phyloP scores from a whole-genome alignment of 768 basidiomycete genomes.

The Strobilomyces confusus region DNA sequence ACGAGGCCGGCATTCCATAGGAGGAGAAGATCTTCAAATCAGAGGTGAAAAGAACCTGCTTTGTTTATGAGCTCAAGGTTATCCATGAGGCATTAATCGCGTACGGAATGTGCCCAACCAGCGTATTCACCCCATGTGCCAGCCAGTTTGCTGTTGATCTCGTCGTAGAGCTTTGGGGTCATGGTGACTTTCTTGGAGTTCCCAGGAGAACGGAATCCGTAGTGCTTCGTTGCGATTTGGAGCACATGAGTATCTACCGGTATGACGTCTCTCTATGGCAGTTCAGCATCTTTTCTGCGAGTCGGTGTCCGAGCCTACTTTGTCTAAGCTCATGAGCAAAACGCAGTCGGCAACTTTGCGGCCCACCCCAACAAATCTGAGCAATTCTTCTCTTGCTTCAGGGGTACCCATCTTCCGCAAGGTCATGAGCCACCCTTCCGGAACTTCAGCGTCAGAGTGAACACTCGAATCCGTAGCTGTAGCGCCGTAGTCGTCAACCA shows the following conservation, averaged over 20 bases:
- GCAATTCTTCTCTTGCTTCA: conserved; percentile 67
- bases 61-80: background rate
- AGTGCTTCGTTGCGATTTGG: conserved; percentile 81
- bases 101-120: conserved; percentile 87
- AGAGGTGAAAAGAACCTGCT: conserved; percentile 69
- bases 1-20: conserved; percentile 43
- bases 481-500: conserved; percentile 51
- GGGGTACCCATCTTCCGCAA: conserved; percentile 48
- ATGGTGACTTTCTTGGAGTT: conserved; percentile 50
- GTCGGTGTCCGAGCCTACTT: conserved; percentile 44
- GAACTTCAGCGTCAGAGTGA: conserved; percentile 34
- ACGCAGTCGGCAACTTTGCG: conserved; percentile 97
- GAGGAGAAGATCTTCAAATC: conserved; percentile 66
- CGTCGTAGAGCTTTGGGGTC: conserved; percentile 74
- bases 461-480: background rate
- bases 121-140: conserved; percentile 79
- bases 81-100: conserved; percentile 16
- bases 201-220: conserved; percentile 53
- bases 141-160: conserved; percentile 58
- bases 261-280: conserved; percentile 69
- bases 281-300: conserved; percentile 4
- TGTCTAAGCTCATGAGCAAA: conserved; percentile 87
- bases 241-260: conserved; percentile 96
- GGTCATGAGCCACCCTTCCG: conserved; percentile 58
- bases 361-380: conserved; percentile 88